Evolutionary conservation across 257 asterid species (phyloP), one percentile per base, ranked within the genome.

Genomic region (Avicennia marina): DNA sequence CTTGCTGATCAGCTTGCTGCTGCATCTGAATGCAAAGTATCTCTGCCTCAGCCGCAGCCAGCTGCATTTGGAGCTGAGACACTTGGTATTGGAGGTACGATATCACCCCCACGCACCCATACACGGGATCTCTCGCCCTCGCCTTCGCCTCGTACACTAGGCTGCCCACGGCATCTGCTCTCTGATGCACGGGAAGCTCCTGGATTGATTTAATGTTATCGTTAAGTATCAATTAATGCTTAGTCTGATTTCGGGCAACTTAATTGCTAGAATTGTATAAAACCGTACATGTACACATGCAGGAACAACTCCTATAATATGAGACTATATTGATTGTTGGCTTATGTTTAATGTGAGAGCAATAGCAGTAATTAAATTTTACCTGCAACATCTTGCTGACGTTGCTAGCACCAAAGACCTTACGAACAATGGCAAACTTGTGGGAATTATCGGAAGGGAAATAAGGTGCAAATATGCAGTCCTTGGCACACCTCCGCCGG

Each of bases 101-200:
- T 13, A 89, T 83, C 2, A 90, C 95, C 5, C 96, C 96, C 0
- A 85, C 96, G 65, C 96, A 89, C 2, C 96, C 96, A 20, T 89
- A 83, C 0, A 85, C 95, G 0, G 96, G 96, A 42, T 89, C 96
- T 65, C 94, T 66, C 81, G 81, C 72, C 59, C 96, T 72, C 6
- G 96, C 95, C 22, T 85, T 85, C n/a, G 96, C 95, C 60, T 89
- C 95, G 40, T 85, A 89, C 0, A 89, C 96, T 68, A 89, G 69
- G 59, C 96, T 89, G 76, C 85, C 81, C 38, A 85, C 94, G 17
- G 96, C 96, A 62, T 89, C 95, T 41, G 67, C 79, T 49, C 96
- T 60, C 24, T 85, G 89, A 6, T 89, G 90, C 52, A 79, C 60
- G 1, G 95, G 94, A 4, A 89, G 83, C 53, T 89, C 96, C 96